Evolutionary conservation across 23 red algal species (phyloP), one percentile per base, ranked within the genome.

Genomic region (Chondrus crispus): DNA sequence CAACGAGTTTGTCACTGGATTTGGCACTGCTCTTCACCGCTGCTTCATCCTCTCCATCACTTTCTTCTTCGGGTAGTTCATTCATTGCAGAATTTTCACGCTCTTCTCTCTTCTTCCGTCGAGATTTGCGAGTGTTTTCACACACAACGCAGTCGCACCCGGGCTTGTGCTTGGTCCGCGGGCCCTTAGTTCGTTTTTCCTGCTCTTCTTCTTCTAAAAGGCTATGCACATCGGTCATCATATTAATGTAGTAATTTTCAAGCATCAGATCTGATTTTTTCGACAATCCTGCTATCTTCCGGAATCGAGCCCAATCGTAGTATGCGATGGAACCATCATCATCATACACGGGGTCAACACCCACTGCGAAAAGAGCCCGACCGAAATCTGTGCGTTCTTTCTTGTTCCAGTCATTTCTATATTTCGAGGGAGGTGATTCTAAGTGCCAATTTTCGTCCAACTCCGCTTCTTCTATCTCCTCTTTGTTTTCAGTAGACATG

Each of bases 231-330:
- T 94, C 92, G 24, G 32, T 54, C 92, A 94, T 94, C 29, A 94
- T 69, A 35, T 53, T 82, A 1, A 64, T 45, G 47, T 87, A 94
- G 18, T 87, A 72, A 19, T 87, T 55, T 20, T 52, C 72, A 28
- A 94, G 55, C 52, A 46, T 46, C n/a, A 28, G 43, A 62, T 94
- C 92, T 16, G 82, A 73, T 82, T 85, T 94, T 38, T 94, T 87
- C 46, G 35, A 38, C 5, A 94, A 49, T 26, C 45, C 63, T 16
- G 84, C 92, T 14, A 94, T 88, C 24, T 54, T 71, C 24, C 92
- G 92, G 48, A 94, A 94, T 19, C 83, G 82, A 45, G 29, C 40
- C 92, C 92, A 94, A n/a, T 94, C 84, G 73, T 85, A 94, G 41
- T 79, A 68, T 4, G 68, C 81, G 24, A 80, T 73, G 5, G 60